phyloP scores from a whole-genome alignment of 805 yeast species.

The Ogataea ramenticola region DNA sequence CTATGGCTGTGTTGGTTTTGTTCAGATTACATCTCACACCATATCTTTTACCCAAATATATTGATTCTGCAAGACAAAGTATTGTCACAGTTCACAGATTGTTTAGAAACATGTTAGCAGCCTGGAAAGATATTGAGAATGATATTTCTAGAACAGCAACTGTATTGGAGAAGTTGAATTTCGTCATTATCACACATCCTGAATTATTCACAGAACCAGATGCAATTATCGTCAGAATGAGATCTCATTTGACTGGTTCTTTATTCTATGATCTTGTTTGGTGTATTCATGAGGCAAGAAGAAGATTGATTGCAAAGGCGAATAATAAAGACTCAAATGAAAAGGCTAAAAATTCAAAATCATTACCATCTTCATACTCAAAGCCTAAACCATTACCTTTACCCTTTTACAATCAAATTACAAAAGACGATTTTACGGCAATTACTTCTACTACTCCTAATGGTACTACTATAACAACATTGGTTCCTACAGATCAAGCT shows the following conservation, averaged over 20 bases:
- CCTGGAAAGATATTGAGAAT: slow-evolving; percentile 87
- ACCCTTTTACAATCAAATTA: slow-evolving; percentile 87
- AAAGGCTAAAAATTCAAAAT: background rate
- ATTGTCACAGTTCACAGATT: slow-evolving; percentile 89
- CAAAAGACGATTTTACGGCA: slow-evolving; percentile 81
- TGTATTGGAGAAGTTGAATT: slow-evolving; percentile 80
- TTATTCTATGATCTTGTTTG: slow-evolving; percentile 86
- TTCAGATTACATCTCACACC: slow-evolving; percentile 81
- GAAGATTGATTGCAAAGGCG: slow-evolving; percentile 45
- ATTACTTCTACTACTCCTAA: slow-evolving; percentile 83
- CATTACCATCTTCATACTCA: background rate
- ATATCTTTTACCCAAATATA: slow-evolving; percentile 59
- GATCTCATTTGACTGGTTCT: slow-evolving; percentile 88
- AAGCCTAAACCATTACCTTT: slow-evolving; percentile 43
- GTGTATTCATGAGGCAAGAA: slow-evolving; percentile 90
- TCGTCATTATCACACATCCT: slow-evolving; percentile 81
- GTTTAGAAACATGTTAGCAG: slow-evolving; percentile 78
- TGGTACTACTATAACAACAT: slow-evolving; percentile 85
- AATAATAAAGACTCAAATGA: slow-evolving; percentile 10
- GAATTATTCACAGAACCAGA: slow-evolving; percentile 65
- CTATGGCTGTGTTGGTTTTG: slow-evolving; percentile 69
- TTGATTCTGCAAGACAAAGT: slow-evolving; percentile 86
- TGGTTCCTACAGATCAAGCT: slow-evolving; percentile 81
- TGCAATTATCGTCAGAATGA: slow-evolving; percentile 79
- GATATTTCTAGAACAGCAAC: slow-evolving; percentile 90